Evolutionary conservation across 352 stramenopile genomes (phyloP).

Genomic region (Globisporangium rhizosaccharum): DNA sequence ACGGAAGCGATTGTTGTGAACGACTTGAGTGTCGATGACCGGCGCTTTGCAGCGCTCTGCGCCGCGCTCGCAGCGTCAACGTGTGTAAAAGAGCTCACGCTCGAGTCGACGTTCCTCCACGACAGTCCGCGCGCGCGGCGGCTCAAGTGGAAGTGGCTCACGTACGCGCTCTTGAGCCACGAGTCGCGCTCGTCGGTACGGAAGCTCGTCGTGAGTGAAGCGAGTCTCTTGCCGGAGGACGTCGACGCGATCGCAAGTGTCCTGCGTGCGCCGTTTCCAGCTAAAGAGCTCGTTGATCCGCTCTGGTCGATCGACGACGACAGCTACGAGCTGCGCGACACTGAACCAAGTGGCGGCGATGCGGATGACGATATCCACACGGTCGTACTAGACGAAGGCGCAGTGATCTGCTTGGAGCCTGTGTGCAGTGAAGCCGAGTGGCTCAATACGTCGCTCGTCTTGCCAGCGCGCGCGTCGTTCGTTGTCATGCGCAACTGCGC

Average conservation of each 20-base stretch:
- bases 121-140: constrained; percentile 5
- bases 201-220: constrained; percentile 6
- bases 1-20: constrained; percentile 10
- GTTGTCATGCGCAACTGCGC: constrained; percentile 20
- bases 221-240: constrained; percentile 12
- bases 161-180: constrained; percentile 11
- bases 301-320: constrained; percentile 21
- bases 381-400: constrained; percentile 6
- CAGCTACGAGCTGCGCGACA: constrained; percentile 8
- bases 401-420: constrained; percentile 26
- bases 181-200: constrained; percentile 11
- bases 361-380: constrained; percentile 4
- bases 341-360: not conserved
- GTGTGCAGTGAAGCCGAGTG: constrained; percentile 28
- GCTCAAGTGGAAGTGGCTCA: constrained; percentile 14
- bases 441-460: constrained; percentile 22
- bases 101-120: constrained; percentile 10
- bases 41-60: constrained; percentile 11
- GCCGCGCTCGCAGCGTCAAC: constrained; percentile 6
- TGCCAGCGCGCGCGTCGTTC: constrained; percentile 21
- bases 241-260: constrained; percentile 21
- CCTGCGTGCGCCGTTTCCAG: constrained; percentile 15
- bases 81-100: constrained; percentile 10
- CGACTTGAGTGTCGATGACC: constrained; percentile 12
- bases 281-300: constrained; percentile 25